Evolutionary conservation across 2,329 filamentous ascomycete genomes (phyloP), one percentile per base, ranked within the genome.

Genomic region (Stagonosporopsis vannaccii): DNA sequence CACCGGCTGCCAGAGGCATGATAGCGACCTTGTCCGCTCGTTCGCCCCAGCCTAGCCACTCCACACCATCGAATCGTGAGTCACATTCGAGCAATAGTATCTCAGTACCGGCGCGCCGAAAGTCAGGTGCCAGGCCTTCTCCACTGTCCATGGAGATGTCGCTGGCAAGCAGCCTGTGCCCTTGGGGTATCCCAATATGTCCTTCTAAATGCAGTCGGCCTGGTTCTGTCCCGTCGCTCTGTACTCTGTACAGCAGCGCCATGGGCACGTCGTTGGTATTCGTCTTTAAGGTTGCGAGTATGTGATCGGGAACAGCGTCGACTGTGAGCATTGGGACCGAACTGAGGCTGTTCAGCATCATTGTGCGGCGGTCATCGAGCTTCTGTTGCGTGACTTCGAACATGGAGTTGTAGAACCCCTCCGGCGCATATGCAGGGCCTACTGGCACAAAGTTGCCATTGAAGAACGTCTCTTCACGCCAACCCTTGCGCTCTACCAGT

Each of bases 401-500:
- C 36, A 66, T 57, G 6, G 66, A 62, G 41, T 74, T 74, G 56
- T 72, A 71, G 56, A 69, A 70, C n/a, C 72, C 72, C 32, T 71
- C 56, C 35, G 68, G 67, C n/a, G 58, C 57, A 54, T 56, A 62
- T 12, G 66, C 60, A 26, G 68, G 60, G 13, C 69, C 68, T 5
- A 74, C 60, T 13, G 72, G 72, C 2, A 71, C 62, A 37, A 75
- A 72, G 40, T 65, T 69, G 26, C 71, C 71, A 3, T 63, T 65
- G 53, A 74, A 73, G 53, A 71, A 75, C 3, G 68, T 58, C 51
- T 75, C 72, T 41, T 75, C 71, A 2, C 58, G 57, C 56, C 65
- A 73, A 8, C 71, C 71, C 19, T 53, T 59, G 11, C 71, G 66
- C 50, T 75, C 68, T 12, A 72, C 65, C 15, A 75, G 50, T 17